Evolutionary conservation across 1,284 basidiomycete genomes (phyloP).

Genomic region (Boletus sp.): DNA sequence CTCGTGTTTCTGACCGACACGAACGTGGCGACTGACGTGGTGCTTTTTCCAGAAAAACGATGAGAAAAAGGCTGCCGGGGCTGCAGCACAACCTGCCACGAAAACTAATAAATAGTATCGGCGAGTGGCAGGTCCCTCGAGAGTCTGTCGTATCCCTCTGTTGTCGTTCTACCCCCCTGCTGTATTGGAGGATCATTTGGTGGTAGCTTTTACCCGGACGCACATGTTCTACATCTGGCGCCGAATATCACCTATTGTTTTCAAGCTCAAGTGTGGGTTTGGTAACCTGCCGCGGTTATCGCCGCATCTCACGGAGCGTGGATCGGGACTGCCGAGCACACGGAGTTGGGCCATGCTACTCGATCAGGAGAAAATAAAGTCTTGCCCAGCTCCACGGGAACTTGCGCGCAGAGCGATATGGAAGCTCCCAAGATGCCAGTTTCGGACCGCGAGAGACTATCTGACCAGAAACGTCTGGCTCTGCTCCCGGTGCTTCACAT

Average conservation of each 20-base stretch:
- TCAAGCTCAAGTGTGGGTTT: slow-evolving; percentile 5
- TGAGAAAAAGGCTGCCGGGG: slow-evolving; percentile 45
- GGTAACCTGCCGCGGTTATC: slow-evolving; percentile 12
- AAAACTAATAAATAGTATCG: slow-evolving; percentile 43
- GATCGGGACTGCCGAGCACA: slow-evolving; percentile 16
- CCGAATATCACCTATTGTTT: slow-evolving; percentile 18
- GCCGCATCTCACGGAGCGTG: slow-evolving; percentile 24
- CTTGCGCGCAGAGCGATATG: slow-evolving; percentile 5
- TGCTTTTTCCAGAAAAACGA: slow-evolving; percentile 52
- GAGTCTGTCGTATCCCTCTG: slow-evolving; percentile 14
- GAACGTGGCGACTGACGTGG: slow-evolving; percentile 14
- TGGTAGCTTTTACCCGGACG: slow-evolving; percentile 12
- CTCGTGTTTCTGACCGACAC: slow-evolving; percentile 12
- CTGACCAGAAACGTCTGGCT: slow-evolving; percentile 11
- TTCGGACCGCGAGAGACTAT: slow-evolving; percentile 16
- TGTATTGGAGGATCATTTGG: slow-evolving; percentile 13
- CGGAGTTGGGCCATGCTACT: slow-evolving; percentile 8
- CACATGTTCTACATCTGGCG: slow-evolving; percentile 7
- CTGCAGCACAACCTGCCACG: slow-evolving; percentile 20
- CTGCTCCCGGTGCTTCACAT: slow-evolving; percentile 8
- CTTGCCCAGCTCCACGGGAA: slow-evolving; percentile 7
- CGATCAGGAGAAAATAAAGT: slow-evolving; percentile 13
- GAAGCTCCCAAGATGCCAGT: slow-evolving; percentile 7
- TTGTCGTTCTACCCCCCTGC: background rate
- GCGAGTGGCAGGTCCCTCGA: slow-evolving; percentile 19